phyloP scores from a whole-genome alignment of 208 protist species.

The Willaertia magna region DNA sequence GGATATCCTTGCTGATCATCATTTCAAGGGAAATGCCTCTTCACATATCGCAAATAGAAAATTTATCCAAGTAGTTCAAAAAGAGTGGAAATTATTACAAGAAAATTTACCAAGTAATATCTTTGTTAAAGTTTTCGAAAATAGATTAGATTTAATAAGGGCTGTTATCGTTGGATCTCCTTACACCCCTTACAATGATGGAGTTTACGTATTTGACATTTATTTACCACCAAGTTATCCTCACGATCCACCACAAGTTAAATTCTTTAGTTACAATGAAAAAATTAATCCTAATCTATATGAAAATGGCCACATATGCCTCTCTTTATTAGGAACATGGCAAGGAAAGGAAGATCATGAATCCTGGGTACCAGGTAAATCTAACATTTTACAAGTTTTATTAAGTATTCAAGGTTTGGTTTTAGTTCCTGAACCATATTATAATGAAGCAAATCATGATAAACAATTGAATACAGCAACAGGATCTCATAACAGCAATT shows the following conservation, averaged over 20 bases:
- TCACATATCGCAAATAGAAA: neutral
- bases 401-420: conserved; percentile 63
- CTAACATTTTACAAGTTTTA: conserved; percentile 25
- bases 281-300: conserved; percentile 73
- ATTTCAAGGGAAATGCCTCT: neutral
- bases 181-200: conserved; percentile 6
- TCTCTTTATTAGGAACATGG: conserved; percentile 64
- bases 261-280: conserved; percentile 39
- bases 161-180: neutral
- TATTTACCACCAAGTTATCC: conserved; percentile 43
- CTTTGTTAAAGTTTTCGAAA: neutral
- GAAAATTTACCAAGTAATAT: neutral
- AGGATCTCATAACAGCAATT: neutral
- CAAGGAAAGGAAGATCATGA: conserved; percentile 20
- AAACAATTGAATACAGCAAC: neutral
- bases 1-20: neutral
- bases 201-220: conserved; percentile 41
- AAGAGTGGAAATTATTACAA: neutral
- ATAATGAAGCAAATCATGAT: conserved; percentile 62
- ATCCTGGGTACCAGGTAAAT: neutral
- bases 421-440: conserved; percentile 53
- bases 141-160: neutral
- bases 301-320: conserved; percentile 48
- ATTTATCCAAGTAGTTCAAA: neutral
- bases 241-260: conserved; percentile 37